phyloP scores from a whole-genome alignment of 495 filamentous ascomycete species.

The Schizothecium vesticola region DNA sequence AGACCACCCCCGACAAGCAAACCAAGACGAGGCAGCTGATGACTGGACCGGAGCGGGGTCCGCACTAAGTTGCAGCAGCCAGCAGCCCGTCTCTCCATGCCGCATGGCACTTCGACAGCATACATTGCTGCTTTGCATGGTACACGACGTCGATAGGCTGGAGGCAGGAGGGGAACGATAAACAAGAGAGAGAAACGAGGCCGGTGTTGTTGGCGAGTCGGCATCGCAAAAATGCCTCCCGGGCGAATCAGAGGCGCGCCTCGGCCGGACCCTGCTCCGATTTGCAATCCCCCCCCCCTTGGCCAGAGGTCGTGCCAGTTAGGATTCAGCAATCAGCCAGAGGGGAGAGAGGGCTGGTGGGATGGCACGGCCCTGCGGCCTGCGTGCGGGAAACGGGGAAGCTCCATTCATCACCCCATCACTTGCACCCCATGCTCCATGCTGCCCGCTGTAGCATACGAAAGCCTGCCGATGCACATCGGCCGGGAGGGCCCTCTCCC shows the following conservation, averaged over 20 bases:
- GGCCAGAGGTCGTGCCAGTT: not conserved
- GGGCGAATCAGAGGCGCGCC: not conserved
- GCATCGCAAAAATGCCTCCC: not conserved
- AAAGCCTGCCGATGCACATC: not conserved
- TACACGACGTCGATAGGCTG: not conserved
- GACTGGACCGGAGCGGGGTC: not conserved
- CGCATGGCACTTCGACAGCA: not conserved
- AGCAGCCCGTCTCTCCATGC: not conserved
- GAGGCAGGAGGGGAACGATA: not conserved
- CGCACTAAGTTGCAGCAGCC: not conserved
- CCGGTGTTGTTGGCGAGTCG: not conserved
- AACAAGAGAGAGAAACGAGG: too few relatives aligned
- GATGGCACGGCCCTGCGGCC: too few relatives aligned
- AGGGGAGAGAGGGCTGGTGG: not conserved
- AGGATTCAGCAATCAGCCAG: too few relatives aligned
- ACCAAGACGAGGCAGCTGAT: not conserved
- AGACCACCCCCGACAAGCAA: not conserved
- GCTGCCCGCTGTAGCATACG: too few relatives aligned
- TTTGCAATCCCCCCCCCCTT: not conserved
- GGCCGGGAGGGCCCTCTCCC: not conserved
- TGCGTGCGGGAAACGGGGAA: too few relatives aligned
- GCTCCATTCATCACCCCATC: too few relatives aligned
- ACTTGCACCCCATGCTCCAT: too few relatives aligned
- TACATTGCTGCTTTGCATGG: not conserved
- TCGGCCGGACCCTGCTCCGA: slow-evolving; percentile 2